These are phyloP conservation scores for Cadophora sp. DNA, from an alignment of 2,329 filamentous ascomycete species.

Conservation along the genomic window DNA sequence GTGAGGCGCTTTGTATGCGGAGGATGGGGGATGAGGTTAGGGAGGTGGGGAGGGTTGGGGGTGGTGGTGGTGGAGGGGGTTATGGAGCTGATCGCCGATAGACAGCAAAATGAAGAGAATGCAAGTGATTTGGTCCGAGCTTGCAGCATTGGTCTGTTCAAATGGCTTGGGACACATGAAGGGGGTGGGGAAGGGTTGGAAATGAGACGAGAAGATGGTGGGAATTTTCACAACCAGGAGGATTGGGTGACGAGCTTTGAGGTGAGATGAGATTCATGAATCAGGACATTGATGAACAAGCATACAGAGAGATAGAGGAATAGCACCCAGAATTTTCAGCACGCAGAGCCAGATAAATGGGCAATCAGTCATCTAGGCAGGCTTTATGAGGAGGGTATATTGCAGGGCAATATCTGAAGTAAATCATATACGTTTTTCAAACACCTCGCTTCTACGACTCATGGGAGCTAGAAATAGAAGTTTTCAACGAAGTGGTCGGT, in stretches of 20 bases:
- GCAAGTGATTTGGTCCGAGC: too few species aligned
- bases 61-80: not conserved
- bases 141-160: too few species aligned
- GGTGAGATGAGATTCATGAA: not conserved
- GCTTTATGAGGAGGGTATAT: conserved; percentile 6
- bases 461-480: too few species aligned
- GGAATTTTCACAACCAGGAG: too few species aligned
- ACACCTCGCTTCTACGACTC: too few species aligned
- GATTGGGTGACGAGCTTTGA: not conserved
- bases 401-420: conserved; percentile 4
- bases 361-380: not conserved
- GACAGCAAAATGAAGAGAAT: too few species aligned
- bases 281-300: not conserved
- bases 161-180: too few species aligned
- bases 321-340: not conserved
- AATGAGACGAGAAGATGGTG: too few species aligned
- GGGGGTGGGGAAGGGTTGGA: too few species aligned
- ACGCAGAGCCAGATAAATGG: too few species aligned
- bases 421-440: not conserved
- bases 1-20: conserved; percentile 70
- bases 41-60: conserved; percentile 44
- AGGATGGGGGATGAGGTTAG: conserved; percentile 66
- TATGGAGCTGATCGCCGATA: not conserved
- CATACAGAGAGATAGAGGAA: not conserved
- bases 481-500: too few species aligned